Percentiles rank a stretch among this genome's conserved stretches.
Evolutionary conservation across 2,329 filamentous ascomycete species (phyloP).

Genomic region (Colletotrichum navitas): DNA sequence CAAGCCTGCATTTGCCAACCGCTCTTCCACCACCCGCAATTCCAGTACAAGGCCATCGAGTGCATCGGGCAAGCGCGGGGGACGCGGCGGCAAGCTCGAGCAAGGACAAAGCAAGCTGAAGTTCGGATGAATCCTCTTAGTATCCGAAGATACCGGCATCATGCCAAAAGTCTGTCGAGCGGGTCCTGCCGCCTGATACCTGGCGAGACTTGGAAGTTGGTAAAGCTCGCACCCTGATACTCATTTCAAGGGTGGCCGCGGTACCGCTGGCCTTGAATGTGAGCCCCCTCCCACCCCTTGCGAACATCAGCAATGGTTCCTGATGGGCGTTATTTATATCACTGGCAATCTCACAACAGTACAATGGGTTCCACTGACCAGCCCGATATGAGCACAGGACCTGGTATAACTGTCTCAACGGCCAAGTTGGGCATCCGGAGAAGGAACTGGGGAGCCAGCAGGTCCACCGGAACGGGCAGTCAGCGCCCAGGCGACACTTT

Average conservation of each 20-base stretch:
- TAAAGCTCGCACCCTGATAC: slow-evolving; percentile 21
- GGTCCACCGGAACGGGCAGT: neutral
- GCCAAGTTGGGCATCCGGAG: slow-evolving; percentile 13
- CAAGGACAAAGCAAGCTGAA: slow-evolving; percentile 71
- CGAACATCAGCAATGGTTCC: slow-evolving; percentile 9
- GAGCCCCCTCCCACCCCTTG: neutral
- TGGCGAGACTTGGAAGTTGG: slow-evolving; percentile 19
- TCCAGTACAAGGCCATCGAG: slow-evolving; percentile 48
- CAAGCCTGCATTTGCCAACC: slow-evolving; percentile 58
- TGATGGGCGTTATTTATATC: neutral
- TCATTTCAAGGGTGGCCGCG: slow-evolving; percentile 25
- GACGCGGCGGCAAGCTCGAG: slow-evolving; percentile 57
- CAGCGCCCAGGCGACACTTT: neutral
- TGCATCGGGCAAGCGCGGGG: slow-evolving; percentile 56
- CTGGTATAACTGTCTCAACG: neutral
- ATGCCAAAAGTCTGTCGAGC: slow-evolving; percentile 36
- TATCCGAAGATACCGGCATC: neutral
- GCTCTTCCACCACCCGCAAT: slow-evolving; percentile 50
- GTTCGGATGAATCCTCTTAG: slow-evolving; percentile 62
- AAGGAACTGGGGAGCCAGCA: neutral
- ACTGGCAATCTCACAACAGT: neutral
- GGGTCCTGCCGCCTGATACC: slow-evolving; percentile 37
- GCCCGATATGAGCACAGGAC: slow-evolving; percentile 1
- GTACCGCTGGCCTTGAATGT: slow-evolving; percentile 14
- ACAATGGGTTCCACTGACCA: neutral